Evolutionary conservation across 768 basidiomycete species (phyloP), one percentile per base, ranked within the genome.

Genomic region (Tylopilus rubrobrunneus): DNA sequence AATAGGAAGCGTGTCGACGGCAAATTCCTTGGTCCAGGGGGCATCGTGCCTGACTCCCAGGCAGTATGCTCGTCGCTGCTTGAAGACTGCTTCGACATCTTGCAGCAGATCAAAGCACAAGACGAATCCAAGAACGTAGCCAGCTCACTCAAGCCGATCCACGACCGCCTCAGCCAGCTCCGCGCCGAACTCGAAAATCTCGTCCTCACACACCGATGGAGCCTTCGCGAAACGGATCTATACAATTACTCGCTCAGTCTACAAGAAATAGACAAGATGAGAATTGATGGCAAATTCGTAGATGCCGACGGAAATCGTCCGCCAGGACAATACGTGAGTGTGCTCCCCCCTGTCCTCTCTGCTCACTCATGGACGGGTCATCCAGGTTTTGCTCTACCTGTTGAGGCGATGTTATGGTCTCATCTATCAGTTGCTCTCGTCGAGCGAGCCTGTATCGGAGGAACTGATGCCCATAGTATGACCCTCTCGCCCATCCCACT

Each of bases 151-250:
- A 91, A 92, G 64, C 92, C 94, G 1, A 95, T 98, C 56, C 89
- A 94, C 67, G 97, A 99, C 64, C 83, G 97, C 23, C 79, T 99
- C 62, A 81, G 76, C 56, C 89, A 89, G 63, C 85, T 98, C 63
- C 82, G 94, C 50, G 76, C 82, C 7, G 91, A 98, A 69, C 77
- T 99, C 49, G 97, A 99, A 74, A 84, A 87, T 58, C 76, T 99
- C 61, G 91, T 89, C 29, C 76, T 98, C 60, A 98, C 97, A 1
- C 97, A 96, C 68, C 86, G 97, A 34, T 99, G 97, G 97, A 98
- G 87, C 56, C 74, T 99, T 51, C 79, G 95, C 41, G 97, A 99
- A 77, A 92, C 91, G 1, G 93, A 96, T 62, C 74, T 96, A 21
- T 93, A 84, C 79, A 98, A 92, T 71, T 98, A 96, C 71, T 91